A percentile compares a stretch with the other conserved stretches of the same genome.
Evolutionary conservation across 352 stramenopile genomes (phyloP).

Genomic region (Phytophthora meadii): DNA sequence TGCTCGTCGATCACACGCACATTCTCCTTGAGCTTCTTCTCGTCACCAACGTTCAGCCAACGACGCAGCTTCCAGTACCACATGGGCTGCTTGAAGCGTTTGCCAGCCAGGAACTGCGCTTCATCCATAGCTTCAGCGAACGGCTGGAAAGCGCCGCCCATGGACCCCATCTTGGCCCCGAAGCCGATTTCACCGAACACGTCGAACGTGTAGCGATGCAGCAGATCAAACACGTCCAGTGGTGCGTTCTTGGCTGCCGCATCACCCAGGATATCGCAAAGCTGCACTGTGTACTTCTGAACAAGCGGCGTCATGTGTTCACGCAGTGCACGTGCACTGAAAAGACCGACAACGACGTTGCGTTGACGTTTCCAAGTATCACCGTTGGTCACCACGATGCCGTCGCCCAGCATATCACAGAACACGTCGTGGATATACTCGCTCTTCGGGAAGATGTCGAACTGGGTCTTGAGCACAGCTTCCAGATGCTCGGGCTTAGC

Average conservation of each 20-base stretch:
- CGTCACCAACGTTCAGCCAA: slow-evolving; percentile 49
- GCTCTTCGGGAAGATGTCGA: slow-evolving; percentile 56
- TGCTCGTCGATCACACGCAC: slow-evolving; percentile 49
- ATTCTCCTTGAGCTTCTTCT: slow-evolving; percentile 39
- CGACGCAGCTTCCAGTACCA: slow-evolving; percentile 53
- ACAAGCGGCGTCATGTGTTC: slow-evolving; percentile 49
- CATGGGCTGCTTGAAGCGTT: slow-evolving; percentile 46
- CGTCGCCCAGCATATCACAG: slow-evolving; percentile 50
- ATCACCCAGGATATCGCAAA: slow-evolving; percentile 32
- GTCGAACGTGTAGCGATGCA: slow-evolving; percentile 54
- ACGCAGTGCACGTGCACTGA: slow-evolving; percentile 46
- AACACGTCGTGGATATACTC: slow-evolving; percentile 48
- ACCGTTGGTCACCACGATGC: slow-evolving; percentile 56
- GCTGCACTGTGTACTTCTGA: slow-evolving; percentile 43
- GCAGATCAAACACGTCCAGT: slow-evolving; percentile 41
- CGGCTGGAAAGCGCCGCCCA: slow-evolving; percentile 41
- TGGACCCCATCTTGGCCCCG: slow-evolving; percentile 37
- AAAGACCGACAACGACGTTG: slow-evolving; percentile 45
- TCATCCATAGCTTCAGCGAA: slow-evolving; percentile 47
- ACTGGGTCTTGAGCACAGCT: slow-evolving; percentile 60
- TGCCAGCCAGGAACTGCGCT: slow-evolving; percentile 27
- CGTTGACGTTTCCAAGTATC: slow-evolving; percentile 48
- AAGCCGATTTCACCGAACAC: slow-evolving; percentile 59
- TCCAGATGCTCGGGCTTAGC: slow-evolving; percentile 59
- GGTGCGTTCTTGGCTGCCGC: slow-evolving; percentile 11